Percentiles rank a stretch among this genome's conserved stretches.
phyloP scores from a whole-genome alignment of 2,329 filamentous ascomycete species.

The Colletotrichum tropicicola region DNA sequence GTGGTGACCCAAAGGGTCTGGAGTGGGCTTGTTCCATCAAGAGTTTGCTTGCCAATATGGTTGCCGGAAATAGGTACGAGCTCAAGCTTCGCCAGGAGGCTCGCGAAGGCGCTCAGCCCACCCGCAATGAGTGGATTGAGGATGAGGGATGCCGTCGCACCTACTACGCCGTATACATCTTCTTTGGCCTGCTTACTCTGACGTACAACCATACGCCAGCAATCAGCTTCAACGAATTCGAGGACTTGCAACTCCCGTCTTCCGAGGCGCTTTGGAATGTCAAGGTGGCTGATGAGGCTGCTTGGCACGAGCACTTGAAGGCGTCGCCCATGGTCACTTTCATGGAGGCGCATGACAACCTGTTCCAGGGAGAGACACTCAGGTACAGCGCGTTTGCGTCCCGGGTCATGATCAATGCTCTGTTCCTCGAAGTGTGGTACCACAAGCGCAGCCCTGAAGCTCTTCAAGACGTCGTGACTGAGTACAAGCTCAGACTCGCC shows the following conservation, averaged over 20 bases:
- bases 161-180: slow-evolving; percentile 99
- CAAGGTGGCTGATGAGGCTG: slow-evolving; percentile 77
- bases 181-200: slow-evolving; percentile 93
- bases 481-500: slow-evolving; percentile 95
- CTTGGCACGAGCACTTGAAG: slow-evolving; percentile 84
- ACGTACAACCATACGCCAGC: slow-evolving; percentile 98
- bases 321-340: slow-evolving; percentile 82
- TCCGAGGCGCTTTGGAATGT: slow-evolving; percentile 96
- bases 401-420: slow-evolving; percentile 97
- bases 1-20: slow-evolving; percentile 94
- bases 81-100: slow-evolving; percentile 92
- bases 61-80: slow-evolving; percentile 96
- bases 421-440: slow-evolving; percentile 99
- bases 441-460: slow-evolving; percentile 99
- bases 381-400: slow-evolving; percentile 97
- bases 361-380: slow-evolving; percentile 91
- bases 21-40: slow-evolving; percentile 99
- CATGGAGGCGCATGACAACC: slow-evolving; percentile 90
- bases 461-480: slow-evolving; percentile 94
- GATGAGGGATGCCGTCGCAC: slow-evolving; percentile 96
- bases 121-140: slow-evolving; percentile 91
- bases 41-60: slow-evolving; percentile 97
- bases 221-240: slow-evolving; percentile 98
- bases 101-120: slow-evolving; percentile 78
- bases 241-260: slow-evolving; percentile 89